Evolutionary conservation across 2,329 filamentous ascomycete genomes (phyloP), one percentile per base, ranked within the genome.

Genomic region (Epichloe bromicola): DNA sequence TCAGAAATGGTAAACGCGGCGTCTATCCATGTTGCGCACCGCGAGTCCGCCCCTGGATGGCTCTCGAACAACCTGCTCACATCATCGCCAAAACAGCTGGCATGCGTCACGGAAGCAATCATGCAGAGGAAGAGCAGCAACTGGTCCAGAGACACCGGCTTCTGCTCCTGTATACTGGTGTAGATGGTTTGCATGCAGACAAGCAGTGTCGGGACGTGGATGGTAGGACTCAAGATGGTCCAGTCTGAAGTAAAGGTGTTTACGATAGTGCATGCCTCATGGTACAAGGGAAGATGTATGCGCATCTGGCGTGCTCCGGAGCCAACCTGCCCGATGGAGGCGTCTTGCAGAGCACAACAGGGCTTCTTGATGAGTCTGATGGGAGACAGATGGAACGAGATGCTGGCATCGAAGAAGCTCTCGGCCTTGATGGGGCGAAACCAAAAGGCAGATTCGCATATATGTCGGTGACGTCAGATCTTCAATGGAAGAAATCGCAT

Each of bases 281-380:
- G 26, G n/a, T 50, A 50, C 8, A 52, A 12, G 12, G 51, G 51
- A 14, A 52, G 47, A 5, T 46, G 36, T 26, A 52, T 39, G 39
- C 47, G 47, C 14, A 46, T 43, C 37, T 50, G 46, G 26, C 42
- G 51, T 20, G 36, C 6, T 3, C 46, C 46, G 12, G 36, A 15
- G n/a, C 11, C 41, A 8, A 26, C 3, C 40, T 34, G 17, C 3
- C n/a, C 26, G 4, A 41, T 19, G 12, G 50, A 33, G 19, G 19
- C 51, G 46, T 52, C 51, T 46, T 50, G 51, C 3, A 52, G 23
- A 30, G 47, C 15, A 33, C 17, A 50, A 20, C 43, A 52, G 19
- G 51, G 47, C 30, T 43, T 49, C n/a, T 46, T 49, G 38, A 52
- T 52, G 12, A 50, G 47, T 52, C 30, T 49, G 26, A 52, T 52